Percentiles rank a stretch among this genome's conserved stretches.
phyloP scores from a whole-genome alignment of 176 grass and related monocot genomes.

The Chrysopogon serrulatus region DNA sequence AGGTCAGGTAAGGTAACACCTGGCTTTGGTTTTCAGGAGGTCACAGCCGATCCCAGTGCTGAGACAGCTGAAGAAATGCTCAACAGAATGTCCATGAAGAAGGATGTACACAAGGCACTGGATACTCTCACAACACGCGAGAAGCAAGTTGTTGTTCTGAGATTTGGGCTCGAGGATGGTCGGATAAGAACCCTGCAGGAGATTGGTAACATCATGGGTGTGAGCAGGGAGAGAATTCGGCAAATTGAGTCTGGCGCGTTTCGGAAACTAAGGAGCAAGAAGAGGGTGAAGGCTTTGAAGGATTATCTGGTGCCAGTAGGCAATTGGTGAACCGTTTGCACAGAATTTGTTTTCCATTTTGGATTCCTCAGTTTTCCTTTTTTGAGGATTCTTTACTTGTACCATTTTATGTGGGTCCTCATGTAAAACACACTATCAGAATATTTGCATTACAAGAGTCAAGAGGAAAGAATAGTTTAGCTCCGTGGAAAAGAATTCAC shows the following conservation, averaged over 20 bases:
- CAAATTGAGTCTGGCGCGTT: slow-evolving; percentile 73
- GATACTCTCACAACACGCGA: slow-evolving; percentile 57
- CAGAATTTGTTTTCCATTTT: background rate
- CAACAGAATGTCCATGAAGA: slow-evolving; percentile 65
- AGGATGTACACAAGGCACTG: slow-evolving; percentile 61
- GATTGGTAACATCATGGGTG: slow-evolving; percentile 71
- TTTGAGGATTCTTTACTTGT: slow-evolving; percentile 30
- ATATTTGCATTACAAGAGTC: background rate
- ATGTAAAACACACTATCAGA: background rate
- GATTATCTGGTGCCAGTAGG: slow-evolving; percentile 49
- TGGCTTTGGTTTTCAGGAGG: slow-evolving; percentile 55
- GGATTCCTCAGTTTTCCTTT: background rate
- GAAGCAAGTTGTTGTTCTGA: slow-evolving; percentile 58
- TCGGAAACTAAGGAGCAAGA: slow-evolving; percentile 70
- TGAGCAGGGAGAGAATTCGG: slow-evolving; percentile 87
- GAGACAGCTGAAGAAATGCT: slow-evolving; percentile 81
- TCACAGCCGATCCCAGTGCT: slow-evolving; percentile 60
- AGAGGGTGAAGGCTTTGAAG: slow-evolving; percentile 36
- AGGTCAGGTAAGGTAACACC: background rate
- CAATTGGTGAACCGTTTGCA: slow-evolving; percentile 38
- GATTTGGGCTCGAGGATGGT: slow-evolving; percentile 71
- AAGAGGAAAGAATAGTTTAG: background rate
- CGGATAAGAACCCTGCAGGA: slow-evolving; percentile 84
- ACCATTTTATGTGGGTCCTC: background rate
- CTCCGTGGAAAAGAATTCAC: background rate